Percentiles rank a stretch among this genome's conserved stretches.
phyloP scores from a whole-genome alignment of 2,329 filamentous ascomycete species.

The Pseudogymnoascus sp. region DNA sequence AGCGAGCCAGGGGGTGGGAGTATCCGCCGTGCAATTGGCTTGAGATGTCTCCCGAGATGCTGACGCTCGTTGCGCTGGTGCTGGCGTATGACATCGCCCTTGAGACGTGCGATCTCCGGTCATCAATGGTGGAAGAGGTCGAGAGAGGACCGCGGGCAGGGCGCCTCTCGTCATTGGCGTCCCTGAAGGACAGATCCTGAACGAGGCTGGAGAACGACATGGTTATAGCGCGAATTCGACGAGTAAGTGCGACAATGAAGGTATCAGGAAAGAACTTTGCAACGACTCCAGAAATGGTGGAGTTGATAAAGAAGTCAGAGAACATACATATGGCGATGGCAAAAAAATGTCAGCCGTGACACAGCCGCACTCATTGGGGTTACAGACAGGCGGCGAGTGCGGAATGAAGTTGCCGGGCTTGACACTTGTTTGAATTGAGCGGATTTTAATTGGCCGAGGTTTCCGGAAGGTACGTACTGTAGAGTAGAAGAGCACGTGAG shows the following conservation, averaged over 20 bases:
- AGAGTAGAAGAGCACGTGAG: background rate
- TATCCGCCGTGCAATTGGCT: constrained; percentile 80
- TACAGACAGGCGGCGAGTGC: background rate
- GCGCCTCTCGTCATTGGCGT: constrained; percentile 38
- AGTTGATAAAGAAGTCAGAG: background rate
- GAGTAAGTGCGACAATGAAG: background rate
- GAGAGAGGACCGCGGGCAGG: constrained; percentile 40
- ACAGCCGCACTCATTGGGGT: constrained; percentile 4
- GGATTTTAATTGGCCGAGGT: constrained; percentile 6
- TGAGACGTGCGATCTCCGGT: constrained; percentile 53
- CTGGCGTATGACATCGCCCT: constrained; percentile 59
- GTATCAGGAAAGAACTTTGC: background rate
- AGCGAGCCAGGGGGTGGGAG: constrained; percentile 67
- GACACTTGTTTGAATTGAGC: background rate
- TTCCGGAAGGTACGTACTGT: background rate
- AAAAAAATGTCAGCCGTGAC: constrained; percentile 1
- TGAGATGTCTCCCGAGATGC: constrained; percentile 67
- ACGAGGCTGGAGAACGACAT: constrained; percentile 65
- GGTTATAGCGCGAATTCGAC: constrained; percentile 14
- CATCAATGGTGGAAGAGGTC: constrained; percentile 43
- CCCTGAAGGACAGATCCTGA: constrained; percentile 55
- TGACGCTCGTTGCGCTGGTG: constrained; percentile 60
- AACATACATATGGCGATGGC: constrained; percentile 2
- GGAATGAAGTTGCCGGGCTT: background rate
- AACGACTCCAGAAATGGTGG: constrained; percentile 1